Evolutionary conservation across 495 filamentous ascomycete species (phyloP).

Genomic region (Rhizodiscina lignyota): DNA sequence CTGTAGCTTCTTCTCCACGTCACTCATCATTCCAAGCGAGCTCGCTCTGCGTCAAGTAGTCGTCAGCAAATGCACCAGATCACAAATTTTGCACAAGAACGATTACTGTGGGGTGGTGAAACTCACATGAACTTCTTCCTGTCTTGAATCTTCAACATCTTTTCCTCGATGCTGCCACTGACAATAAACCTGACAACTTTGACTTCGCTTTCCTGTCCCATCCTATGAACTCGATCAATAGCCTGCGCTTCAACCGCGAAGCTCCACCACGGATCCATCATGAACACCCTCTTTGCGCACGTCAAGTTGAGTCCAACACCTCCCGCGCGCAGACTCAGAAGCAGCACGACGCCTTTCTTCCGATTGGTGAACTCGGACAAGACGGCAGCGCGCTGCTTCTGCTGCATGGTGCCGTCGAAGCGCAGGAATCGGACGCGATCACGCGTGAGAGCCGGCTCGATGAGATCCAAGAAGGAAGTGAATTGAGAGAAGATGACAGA

Average conservation of each 20-base stretch:
- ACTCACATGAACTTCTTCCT: conserved; percentile 88
- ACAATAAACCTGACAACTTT: conserved; percentile 75
- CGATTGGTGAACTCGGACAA: conserved; percentile 47
- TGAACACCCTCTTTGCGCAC: conserved; percentile 70
- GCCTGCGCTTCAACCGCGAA: conserved; percentile 94
- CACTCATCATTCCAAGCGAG: conserved; percentile 79
- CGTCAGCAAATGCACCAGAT: no score
- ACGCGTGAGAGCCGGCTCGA: conserved; percentile 55
- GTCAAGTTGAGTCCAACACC: conserved; percentile 92
- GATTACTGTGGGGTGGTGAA: no score
- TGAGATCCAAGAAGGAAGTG: conserved; percentile 86
- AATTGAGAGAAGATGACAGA: conserved; percentile 93
- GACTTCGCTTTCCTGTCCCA: conserved; percentile 85
- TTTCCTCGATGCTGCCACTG: conserved; percentile 78
- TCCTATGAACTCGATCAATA: conserved; percentile 95
- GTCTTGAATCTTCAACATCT: conserved; percentile 89
- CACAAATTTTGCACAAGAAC: no score
- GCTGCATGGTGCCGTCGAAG: conserved; percentile 79
- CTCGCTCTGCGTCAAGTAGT: conserved; percentile 55
- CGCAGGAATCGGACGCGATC: conserved; percentile 65
- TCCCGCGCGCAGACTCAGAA: conserved; percentile 77
- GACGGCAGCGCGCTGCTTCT: conserved; percentile 64
- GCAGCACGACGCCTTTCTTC: conserved; percentile 37
- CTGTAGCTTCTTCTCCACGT: conserved; percentile 83
- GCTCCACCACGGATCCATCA: conserved; percentile 99